Conservation (phyloP, 139 green algal species). For the Astrephomene gubernaculifera region DNA sequence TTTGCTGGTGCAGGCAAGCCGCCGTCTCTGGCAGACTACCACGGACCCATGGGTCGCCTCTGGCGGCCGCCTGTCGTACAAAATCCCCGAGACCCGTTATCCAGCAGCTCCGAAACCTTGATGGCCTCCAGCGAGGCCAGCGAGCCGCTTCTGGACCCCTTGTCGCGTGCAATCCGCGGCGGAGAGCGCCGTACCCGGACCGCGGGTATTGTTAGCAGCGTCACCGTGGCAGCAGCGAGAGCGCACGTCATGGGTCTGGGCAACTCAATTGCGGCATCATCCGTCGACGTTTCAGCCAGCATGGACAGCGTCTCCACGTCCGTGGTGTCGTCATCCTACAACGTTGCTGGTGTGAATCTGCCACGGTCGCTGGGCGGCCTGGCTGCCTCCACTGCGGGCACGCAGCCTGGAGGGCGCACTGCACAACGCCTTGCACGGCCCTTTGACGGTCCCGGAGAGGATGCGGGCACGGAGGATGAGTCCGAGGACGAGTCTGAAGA, state of each 20-base stretch:
- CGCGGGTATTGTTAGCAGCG: background rate
- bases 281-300: background rate
- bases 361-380: background rate
- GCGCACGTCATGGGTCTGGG: background rate
- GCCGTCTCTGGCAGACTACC: constrained; percentile 1
- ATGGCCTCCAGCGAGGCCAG: constrained; percentile 21
- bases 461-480: too few species aligned
- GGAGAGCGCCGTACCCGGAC: background rate
- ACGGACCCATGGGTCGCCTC: background rate
- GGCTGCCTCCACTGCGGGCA: background rate
- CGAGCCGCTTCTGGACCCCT: background rate
- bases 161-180: background rate
- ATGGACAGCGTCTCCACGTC: background rate
- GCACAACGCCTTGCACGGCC: background rate
- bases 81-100: background rate
- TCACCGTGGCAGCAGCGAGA: background rate
- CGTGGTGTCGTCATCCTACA: background rate
- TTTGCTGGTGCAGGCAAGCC: constrained; percentile 22
- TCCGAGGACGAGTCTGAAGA: background rate
- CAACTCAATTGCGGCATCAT: background rate
- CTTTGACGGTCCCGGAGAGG: too few species aligned
- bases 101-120: constrained; percentile 29
- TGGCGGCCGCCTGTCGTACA: background rate
- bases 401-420: background rate
- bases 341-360: background rate